Conservation (phyloP, 2,329 filamentous ascomycete genomes). For the Trichophyton rubrum region DNA sequence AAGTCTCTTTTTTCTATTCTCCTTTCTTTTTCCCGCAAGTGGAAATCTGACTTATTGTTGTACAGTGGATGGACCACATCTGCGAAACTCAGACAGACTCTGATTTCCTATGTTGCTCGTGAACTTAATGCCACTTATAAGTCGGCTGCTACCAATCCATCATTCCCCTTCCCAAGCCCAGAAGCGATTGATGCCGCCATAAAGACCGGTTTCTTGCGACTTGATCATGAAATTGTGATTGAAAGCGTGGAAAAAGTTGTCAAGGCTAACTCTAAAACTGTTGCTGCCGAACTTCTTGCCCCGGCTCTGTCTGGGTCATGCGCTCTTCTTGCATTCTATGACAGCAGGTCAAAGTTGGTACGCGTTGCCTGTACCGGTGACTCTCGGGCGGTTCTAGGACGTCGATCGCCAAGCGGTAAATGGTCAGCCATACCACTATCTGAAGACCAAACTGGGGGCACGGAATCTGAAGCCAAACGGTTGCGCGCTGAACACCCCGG, state of each 20-base stretch:
- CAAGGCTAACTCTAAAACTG: constrained; percentile 76
- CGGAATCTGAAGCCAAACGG: constrained; percentile 68
- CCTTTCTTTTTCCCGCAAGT: not conserved
- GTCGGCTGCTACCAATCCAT: constrained; percentile 48
- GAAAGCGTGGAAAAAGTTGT: constrained; percentile 85
- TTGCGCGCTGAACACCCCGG: constrained; percentile 77
- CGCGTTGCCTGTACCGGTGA: constrained; percentile 94
- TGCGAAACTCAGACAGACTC: constrained; percentile 79
- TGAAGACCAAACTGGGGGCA: constrained; percentile 86
- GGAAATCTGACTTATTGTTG: not conserved
- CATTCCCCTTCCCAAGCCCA: constrained; percentile 52
- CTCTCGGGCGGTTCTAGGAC: constrained; percentile 84
- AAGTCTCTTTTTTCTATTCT: constrained; percentile 25
- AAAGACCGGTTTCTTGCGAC: constrained; percentile 74
- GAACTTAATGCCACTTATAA: constrained; percentile 91
- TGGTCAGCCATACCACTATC: constrained; percentile 87
- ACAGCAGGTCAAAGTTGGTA: constrained; percentile 71
- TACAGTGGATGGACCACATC: constrained; percentile 91
- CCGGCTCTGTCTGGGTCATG: constrained; percentile 95
- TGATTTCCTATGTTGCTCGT: constrained; percentile 84
- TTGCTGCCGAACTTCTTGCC: constrained; percentile 80
- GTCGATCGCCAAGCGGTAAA: constrained; percentile 64
- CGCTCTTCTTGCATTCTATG: constrained; percentile 91
- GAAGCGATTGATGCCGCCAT: constrained; percentile 82
- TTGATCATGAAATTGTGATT: constrained; percentile 91